These are phyloP conservation scores for Podospora comata DNA, from an alignment of 495 filamentous ascomycete genomes.

Conservation along the genomic window DNA sequence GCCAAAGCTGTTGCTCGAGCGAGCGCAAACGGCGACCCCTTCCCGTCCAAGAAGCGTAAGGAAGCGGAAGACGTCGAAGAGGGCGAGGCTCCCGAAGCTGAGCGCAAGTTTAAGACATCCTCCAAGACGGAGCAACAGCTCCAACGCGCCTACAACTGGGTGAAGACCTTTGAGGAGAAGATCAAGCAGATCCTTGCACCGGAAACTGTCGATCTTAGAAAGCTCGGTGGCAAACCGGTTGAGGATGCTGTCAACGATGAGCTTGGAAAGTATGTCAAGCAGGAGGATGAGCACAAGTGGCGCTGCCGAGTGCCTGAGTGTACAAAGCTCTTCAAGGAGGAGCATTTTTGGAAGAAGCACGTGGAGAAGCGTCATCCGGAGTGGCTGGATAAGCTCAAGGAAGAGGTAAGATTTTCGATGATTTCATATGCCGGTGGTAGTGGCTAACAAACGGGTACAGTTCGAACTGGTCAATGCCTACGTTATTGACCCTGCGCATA, in stretches of 20 bases:
- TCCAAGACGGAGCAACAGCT: conserved; percentile 86
- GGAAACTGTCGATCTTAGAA: conserved; percentile 75
- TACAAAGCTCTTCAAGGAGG: conserved; percentile 94
- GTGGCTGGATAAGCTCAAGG: conserved; percentile 76
- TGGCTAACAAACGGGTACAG: conserved; percentile 41
- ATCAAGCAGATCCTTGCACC: conserved; percentile 87
- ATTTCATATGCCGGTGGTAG: conserved; percentile 10
- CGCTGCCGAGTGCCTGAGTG: conserved; percentile 95
- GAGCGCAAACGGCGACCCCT: conserved; percentile 73
- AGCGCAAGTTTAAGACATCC: conserved; percentile 62
- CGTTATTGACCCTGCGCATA: conserved; percentile 87
- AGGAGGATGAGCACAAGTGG: conserved; percentile 94
- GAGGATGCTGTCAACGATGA: conserved; percentile 88
- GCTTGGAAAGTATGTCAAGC: conserved; percentile 81
- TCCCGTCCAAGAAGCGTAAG: conserved; percentile 72
- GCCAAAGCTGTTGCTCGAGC: conserved; percentile 83
- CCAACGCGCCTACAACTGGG: conserved; percentile 95
- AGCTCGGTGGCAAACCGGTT: conserved; percentile 83
- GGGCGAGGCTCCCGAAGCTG: conserved; percentile 55
- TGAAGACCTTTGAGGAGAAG: conserved; percentile 98
- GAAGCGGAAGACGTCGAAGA: conserved; percentile 66
- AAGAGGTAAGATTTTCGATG: conserved; percentile 63
- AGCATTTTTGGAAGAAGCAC: conserved; percentile 96
- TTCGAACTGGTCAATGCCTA: conserved; percentile 87
- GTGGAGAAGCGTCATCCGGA: conserved; percentile 92